These are phyloP conservation scores for Cryptococcus wingfieldii DNA, from an alignment of 1,284 basidiomycete species.

Conservation along the genomic window DNA sequence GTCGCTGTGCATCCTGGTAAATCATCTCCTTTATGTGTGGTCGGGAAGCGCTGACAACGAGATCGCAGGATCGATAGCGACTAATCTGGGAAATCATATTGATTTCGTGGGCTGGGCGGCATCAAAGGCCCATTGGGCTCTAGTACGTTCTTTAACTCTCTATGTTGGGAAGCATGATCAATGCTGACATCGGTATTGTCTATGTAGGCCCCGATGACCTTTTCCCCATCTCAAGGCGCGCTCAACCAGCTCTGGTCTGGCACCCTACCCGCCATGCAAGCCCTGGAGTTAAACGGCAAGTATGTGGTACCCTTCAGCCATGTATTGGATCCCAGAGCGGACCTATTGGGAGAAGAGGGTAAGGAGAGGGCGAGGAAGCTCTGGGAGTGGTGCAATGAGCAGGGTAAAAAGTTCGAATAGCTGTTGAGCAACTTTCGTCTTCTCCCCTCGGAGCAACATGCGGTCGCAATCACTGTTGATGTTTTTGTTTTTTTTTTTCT, in stretches of 20 bases:
- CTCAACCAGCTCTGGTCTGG: conserved; percentile 54
- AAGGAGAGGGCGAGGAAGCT: conserved; percentile 22
- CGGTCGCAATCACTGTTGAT: too few species aligned
- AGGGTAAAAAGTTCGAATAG: conserved; percentile 21
- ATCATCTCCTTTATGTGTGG: neutral
- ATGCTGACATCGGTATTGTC: too few species aligned
- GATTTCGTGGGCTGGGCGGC: conserved; percentile 17
- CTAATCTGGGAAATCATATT: conserved; percentile 28
- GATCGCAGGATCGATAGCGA: conserved; percentile 29
- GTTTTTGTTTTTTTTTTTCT: too few species aligned
- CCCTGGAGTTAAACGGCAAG: conserved; percentile 29
- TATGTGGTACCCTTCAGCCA: conserved; percentile 43
- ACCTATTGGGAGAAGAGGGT: conserved; percentile 19
- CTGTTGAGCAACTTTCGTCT: neutral
- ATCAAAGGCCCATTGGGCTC: conserved; percentile 11
- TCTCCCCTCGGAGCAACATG: too few species aligned
- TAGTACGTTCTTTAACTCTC: neutral
- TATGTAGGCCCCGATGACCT: conserved; percentile 39
- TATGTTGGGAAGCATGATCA: neutral
- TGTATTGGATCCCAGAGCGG: conserved; percentile 25
- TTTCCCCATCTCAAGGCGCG: conserved; percentile 35
- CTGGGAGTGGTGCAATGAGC: conserved; percentile 45
- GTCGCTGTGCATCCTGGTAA: conserved; percentile 38
- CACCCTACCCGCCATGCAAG: conserved; percentile 48
- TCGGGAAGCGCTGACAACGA: neutral